A percentile compares a stretch with the other conserved stretches of the same genome.
phyloP scores from a whole-genome alignment of 2,329 filamentous ascomycete genomes.

The Simplicillium aogashimaense region DNA sequence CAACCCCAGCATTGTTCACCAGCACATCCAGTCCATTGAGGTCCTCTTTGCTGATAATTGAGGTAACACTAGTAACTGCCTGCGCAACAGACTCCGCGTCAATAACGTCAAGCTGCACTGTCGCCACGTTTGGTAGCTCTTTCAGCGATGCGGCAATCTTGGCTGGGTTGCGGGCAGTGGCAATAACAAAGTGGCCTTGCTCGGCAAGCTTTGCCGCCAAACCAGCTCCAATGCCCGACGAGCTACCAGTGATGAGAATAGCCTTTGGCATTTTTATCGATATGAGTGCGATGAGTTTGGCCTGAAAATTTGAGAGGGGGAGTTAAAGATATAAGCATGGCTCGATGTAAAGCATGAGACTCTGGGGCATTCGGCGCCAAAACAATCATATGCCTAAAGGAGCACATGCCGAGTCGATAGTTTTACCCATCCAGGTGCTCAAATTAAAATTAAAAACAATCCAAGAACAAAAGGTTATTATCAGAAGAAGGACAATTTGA shows the following conservation, averaged over 20 bases:
- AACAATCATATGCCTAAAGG: too few relatives aligned
- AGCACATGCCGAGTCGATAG: too few relatives aligned
- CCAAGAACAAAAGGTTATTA: too few relatives aligned
- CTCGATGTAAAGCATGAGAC: too few relatives aligned
- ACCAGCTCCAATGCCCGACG: conserved; percentile 10
- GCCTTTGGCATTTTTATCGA: too few relatives aligned
- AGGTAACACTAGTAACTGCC: conserved; percentile 3
- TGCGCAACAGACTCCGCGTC: conserved; percentile 11
- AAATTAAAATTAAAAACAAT: too few relatives aligned
- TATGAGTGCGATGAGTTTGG: too few relatives aligned
- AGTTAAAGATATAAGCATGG: too few relatives aligned
- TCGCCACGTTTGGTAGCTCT: conserved; percentile 9
- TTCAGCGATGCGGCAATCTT: conserved; percentile 13
- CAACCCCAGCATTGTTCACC: conserved; percentile 22
- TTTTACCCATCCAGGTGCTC: too few relatives aligned
- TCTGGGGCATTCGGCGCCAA: too few relatives aligned
- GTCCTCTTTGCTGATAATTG: neutral
- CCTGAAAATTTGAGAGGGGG: too few relatives aligned
- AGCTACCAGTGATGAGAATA: conserved; percentile 11
- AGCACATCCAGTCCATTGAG: conserved; percentile 12
- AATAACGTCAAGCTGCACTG: conserved; percentile 18
- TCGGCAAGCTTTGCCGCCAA: conserved; percentile 7
- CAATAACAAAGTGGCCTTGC: conserved; percentile 16
- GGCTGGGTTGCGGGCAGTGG: conserved; percentile 14
- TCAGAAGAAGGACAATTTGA: too few relatives aligned